Evolutionary conservation across 495 filamentous ascomycete genomes (phyloP).

Genomic region (Penicillium samsonianum): DNA sequence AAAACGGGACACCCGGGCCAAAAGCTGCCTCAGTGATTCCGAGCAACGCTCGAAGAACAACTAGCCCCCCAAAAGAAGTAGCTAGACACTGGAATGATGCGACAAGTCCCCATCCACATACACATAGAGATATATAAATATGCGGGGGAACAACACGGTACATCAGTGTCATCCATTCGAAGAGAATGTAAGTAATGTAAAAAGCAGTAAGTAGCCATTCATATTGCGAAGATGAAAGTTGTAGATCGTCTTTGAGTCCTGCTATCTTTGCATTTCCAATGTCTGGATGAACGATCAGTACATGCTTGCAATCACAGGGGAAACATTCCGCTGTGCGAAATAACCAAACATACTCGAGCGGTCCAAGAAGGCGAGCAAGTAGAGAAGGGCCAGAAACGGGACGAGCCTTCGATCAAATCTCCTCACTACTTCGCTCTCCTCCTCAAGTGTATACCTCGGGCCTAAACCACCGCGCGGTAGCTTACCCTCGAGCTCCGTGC

Average conservation of each 20-base stretch:
- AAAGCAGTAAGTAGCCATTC: slow-evolving; percentile 68
- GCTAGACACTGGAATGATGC: slow-evolving; percentile 72
- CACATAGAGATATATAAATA: slow-evolving; percentile 56
- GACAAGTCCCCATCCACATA: slow-evolving; percentile 55
- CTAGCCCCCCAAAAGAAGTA: slow-evolving; percentile 50
- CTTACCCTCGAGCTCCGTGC: slow-evolving; percentile 32
- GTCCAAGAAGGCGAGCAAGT: slow-evolving; percentile 79
- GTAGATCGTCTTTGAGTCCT: slow-evolving; percentile 66
- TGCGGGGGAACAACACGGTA: slow-evolving; percentile 59
- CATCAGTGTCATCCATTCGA: slow-evolving; percentile 71
- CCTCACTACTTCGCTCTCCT: slow-evolving; percentile 69
- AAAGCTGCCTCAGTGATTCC: slow-evolving; percentile 65
- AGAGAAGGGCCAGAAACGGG: slow-evolving; percentile 76
- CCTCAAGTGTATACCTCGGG: slow-evolving; percentile 65
- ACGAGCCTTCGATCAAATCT: slow-evolving; percentile 77
- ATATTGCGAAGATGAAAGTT: slow-evolving; percentile 56
- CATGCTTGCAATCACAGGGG: background rate
- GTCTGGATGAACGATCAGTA: slow-evolving; percentile 47
- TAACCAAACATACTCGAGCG: slow-evolving; percentile 61
- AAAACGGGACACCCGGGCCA: slow-evolving; percentile 63
- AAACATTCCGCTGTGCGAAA: background rate
- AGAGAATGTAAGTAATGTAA: slow-evolving; percentile 72
- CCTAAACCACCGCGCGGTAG: slow-evolving; percentile 12
- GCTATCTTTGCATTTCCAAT: slow-evolving; percentile 80
- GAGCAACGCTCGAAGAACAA: slow-evolving; percentile 51